Evolutionary conservation across 768 basidiomycete species (phyloP).

Genomic region (Psilocybe cubensis): DNA sequence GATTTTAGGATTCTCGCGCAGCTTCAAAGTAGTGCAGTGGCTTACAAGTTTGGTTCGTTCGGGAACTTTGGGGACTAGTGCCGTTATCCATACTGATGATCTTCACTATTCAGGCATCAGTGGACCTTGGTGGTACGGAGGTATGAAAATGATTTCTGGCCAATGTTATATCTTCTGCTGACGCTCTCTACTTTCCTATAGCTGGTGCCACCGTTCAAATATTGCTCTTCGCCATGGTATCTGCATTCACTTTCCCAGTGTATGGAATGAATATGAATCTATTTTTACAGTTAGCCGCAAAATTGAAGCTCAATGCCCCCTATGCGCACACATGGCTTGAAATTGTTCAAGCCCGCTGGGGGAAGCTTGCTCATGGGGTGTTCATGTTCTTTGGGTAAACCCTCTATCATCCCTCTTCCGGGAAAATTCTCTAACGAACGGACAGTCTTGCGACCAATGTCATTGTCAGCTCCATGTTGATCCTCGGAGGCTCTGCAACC

Average conservation of each 20-base stretch:
- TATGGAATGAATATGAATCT: not conserved
- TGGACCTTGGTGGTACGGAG: conserved; percentile 90
- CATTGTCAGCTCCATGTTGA: conserved; percentile 87
- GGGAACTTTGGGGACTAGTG: not conserved
- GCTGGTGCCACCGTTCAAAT: conserved; percentile 90
- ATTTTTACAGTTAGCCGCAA: conserved; percentile 73
- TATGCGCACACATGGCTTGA: conserved; percentile 90
- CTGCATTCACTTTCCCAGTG: conserved; percentile 7
- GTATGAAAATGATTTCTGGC: conserved; percentile 18
- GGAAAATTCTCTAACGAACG: not conserved
- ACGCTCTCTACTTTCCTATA: conserved; percentile 9
- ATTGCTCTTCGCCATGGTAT: conserved; percentile 83
- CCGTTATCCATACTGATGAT: not conserved
- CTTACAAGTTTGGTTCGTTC: conserved; percentile 71
- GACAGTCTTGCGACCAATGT: conserved; percentile 83
- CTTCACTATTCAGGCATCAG: conserved; percentile 52
- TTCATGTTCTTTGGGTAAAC: conserved; percentile 88
- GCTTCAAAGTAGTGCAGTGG: conserved; percentile 83
- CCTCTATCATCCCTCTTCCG: not conserved
- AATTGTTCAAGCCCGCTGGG: conserved; percentile 84
- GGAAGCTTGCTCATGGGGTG: conserved; percentile 72
- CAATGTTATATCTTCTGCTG: not conserved
- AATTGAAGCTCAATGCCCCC: conserved; percentile 90
- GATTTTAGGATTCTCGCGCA: conserved; percentile 7
- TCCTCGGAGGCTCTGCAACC: conserved; percentile 84